Evolutionary conservation across 2,329 filamentous ascomycete genomes (phyloP).

Genomic region (Colletotrichum tabaci): DNA sequence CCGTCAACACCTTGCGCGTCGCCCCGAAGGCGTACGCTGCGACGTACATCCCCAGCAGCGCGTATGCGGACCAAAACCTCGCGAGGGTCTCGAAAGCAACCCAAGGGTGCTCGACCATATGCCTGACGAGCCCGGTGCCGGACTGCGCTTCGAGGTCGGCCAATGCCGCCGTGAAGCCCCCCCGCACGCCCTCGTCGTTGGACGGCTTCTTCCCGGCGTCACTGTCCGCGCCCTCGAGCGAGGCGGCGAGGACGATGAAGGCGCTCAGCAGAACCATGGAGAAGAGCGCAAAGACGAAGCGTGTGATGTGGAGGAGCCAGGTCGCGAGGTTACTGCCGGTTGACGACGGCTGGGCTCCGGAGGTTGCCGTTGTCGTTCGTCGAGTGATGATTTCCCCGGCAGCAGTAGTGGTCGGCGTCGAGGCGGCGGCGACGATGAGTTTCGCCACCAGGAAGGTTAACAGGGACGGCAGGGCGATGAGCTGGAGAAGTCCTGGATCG

Average conservation of each 20-base stretch:
- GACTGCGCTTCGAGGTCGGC: conserved; percentile 25
- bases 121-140: conserved; percentile 12
- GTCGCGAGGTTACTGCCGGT: conserved; percentile 19
- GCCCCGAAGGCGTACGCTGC: conserved; percentile 27
- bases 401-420: neutral
- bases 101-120: conserved; percentile 15
- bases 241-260: conserved; percentile 25
- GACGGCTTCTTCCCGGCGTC: neutral
- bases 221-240: conserved; percentile 6
- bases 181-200: conserved; percentile 2
- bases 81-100: conserved; percentile 14
- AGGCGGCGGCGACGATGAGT: conserved; percentile 25
- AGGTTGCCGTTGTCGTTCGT: neutral
- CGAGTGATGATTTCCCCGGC: neutral
- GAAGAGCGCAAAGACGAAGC: conserved; percentile 30
- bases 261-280: conserved; percentile 15
- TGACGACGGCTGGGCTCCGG: neutral
- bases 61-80: conserved; percentile 7
- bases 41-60: conserved; percentile 24
- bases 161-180: conserved; percentile 24
- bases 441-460: conserved; percentile 37
- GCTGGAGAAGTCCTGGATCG: conserved; percentile 23
- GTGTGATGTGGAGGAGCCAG: conserved; percentile 35
- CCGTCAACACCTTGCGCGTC: conserved; percentile 29
- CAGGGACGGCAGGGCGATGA: conserved; percentile 37